Conservation (phyloP, 208 protist genomes). For the Leishmania major region DNA sequence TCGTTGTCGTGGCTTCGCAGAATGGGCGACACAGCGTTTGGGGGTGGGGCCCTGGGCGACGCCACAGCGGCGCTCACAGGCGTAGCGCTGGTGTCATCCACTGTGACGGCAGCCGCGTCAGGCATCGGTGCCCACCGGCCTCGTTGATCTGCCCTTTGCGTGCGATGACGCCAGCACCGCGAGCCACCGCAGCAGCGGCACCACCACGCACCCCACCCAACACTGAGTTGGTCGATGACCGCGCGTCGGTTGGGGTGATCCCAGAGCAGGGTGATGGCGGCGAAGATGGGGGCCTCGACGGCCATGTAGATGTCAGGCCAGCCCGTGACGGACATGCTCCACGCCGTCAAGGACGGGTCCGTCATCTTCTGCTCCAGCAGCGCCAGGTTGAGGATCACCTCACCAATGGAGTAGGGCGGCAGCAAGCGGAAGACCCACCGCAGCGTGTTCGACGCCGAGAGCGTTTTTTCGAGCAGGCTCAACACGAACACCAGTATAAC, state of each 20-base stretch:
- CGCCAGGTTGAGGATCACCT: slow-evolving; percentile 64
- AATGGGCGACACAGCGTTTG: not conserved
- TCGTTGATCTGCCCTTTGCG: not conserved
- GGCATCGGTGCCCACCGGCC: not conserved
- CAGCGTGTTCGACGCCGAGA: slow-evolving; percentile 36
- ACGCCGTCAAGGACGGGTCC: slow-evolving; percentile 21
- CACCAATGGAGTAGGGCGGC: slow-evolving; percentile 59
- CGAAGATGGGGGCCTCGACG: slow-evolving; percentile 45
- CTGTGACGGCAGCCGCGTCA: not conserved
- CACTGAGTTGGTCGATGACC: slow-evolving; percentile 14
- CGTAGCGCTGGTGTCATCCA: not conserved
- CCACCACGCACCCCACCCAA: not conserved
- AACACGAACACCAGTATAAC: slow-evolving; percentile 60
- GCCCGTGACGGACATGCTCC: slow-evolving; percentile 35
- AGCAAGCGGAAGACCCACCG: slow-evolving; percentile 56
- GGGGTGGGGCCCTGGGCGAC: not conserved
- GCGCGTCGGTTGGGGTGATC: slow-evolving; percentile 48
- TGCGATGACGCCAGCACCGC: not conserved
- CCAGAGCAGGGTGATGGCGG: slow-evolving; percentile 38
- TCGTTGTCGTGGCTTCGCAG: not conserved
- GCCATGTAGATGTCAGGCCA: slow-evolving; percentile 60
- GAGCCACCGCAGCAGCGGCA: slow-evolving; percentile 1
- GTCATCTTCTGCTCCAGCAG: slow-evolving; percentile 28
- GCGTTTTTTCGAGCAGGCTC: slow-evolving; percentile 33
- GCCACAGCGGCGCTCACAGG: not conserved